Percentiles rank a stretch among this genome's conserved stretches.
These are phyloP conservation scores for Globisporangium echinulatum DNA, from an alignment of 352 stramenopile genomes.

Conservation along the genomic window DNA sequence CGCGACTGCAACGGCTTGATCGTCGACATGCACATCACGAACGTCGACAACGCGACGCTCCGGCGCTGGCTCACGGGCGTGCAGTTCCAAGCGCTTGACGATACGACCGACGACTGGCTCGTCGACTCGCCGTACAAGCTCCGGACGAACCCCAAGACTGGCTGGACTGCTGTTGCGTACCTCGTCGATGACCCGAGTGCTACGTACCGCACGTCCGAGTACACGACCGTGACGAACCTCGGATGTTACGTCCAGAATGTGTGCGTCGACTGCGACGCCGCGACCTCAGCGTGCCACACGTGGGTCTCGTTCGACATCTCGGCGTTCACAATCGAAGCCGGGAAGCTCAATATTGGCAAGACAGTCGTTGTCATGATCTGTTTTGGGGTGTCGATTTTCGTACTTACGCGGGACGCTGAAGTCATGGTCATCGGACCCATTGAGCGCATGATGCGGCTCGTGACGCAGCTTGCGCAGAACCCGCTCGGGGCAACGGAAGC, in stretches of 20 bases:
- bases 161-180: constrained; percentile 52
- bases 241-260: constrained; percentile 62
- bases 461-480: constrained; percentile 65
- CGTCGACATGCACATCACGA: constrained; percentile 50
- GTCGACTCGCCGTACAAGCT: constrained; percentile 29
- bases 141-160: constrained; percentile 58
- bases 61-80: constrained; percentile 48
- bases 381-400: constrained; percentile 84
- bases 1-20: constrained; percentile 69
- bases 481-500: constrained; percentile 60
- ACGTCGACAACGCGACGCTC: constrained; percentile 33
- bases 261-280: constrained; percentile 43
- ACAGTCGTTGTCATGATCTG: constrained; percentile 90
- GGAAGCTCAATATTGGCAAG: constrained; percentile 75
- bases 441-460: constrained; percentile 92
- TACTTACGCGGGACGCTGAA: constrained; percentile 93
- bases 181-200: constrained; percentile 26
- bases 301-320: constrained; percentile 75
- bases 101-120: constrained; percentile 35
- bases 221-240: constrained; percentile 52
- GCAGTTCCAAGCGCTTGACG: constrained; percentile 50
- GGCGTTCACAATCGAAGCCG: constrained; percentile 23
- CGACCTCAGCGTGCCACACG: constrained; percentile 50
- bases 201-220: constrained; percentile 51
- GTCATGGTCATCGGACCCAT: constrained; percentile 95